Conservation (phyloP, 768 basidiomycete genomes). For the Nidularia sp. region DNA sequence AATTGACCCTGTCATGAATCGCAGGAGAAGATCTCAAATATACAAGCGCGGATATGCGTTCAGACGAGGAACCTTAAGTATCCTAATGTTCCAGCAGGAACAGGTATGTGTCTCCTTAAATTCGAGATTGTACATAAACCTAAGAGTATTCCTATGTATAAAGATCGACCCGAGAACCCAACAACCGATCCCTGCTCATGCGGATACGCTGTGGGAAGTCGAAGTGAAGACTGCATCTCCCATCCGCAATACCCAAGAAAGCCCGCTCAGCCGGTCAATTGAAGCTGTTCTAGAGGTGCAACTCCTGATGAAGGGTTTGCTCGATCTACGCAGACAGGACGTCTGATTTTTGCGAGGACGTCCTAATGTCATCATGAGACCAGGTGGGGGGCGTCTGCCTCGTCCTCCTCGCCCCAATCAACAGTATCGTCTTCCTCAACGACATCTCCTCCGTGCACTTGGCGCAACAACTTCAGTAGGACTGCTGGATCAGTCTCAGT, state of each 20-base stretch:
- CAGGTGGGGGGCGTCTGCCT: no score
- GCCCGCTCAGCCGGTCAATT: slow-evolving; percentile 64
- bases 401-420: slow-evolving; percentile 50
- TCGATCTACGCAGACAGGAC: slow-evolving; percentile 76
- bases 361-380: slow-evolving; percentile 15
- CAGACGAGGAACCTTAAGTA: slow-evolving; percentile 62
- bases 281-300: slow-evolving; percentile 81
- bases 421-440: slow-evolving; percentile 38
- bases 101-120: slow-evolving; percentile 41
- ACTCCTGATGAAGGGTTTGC: slow-evolving; percentile 76
- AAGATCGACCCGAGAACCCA: slow-evolving; percentile 78
- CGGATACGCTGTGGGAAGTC: slow-evolving; percentile 83
- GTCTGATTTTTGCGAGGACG: slow-evolving; percentile 28
- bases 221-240: slow-evolving; percentile 83
- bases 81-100: slow-evolving; percentile 85
- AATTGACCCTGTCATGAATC: background rate
- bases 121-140: slow-evolving; percentile 2
- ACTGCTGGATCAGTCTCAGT: slow-evolving; percentile 34
- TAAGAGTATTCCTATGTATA: no score
- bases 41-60: slow-evolving; percentile 83
- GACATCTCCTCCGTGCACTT: slow-evolving; percentile 23
- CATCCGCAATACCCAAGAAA: slow-evolving; percentile 73
- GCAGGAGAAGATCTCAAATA: slow-evolving; percentile 66
- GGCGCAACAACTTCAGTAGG: slow-evolving; percentile 37
- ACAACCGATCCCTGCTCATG: slow-evolving; percentile 71